These are phyloP conservation scores for Closterium sp. DNA, from an alignment of 139 green algal genomes.

Conservation along the genomic window DNA sequence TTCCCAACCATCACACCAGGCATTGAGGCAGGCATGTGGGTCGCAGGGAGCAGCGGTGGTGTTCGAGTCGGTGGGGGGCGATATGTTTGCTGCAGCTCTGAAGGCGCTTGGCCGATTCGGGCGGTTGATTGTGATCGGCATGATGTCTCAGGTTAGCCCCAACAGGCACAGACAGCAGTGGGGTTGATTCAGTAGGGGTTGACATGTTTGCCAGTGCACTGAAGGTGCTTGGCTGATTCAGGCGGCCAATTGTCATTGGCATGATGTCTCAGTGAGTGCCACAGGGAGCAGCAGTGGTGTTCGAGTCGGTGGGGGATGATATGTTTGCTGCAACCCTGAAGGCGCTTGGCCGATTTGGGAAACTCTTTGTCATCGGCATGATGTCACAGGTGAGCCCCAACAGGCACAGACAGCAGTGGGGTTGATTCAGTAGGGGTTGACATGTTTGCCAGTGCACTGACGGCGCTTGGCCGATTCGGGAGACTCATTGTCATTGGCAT, in stretches of 20 bases:
- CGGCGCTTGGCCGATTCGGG: too few relatives aligned
- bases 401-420: too few relatives aligned
- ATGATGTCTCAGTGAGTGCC: constrained; percentile 54
- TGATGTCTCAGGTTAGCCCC: constrained; percentile 57
- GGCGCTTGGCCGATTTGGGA: constrained; percentile 58
- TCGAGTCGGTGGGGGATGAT: constrained; percentile 67
- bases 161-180: too few relatives aligned
- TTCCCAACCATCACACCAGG: too few relatives aligned
- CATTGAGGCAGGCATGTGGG: constrained; percentile 63
- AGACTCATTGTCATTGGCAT: too few relatives aligned
- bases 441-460: too few relatives aligned
- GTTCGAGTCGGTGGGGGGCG: constrained; percentile 68
- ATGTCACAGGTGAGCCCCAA: constrained; percentile 57
- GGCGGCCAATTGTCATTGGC: constrained; percentile 43
- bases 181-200: constrained; percentile 70
- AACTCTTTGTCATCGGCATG: constrained; percentile 50
- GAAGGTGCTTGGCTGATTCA: constrained; percentile 59
- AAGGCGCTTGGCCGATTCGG: constrained; percentile 61
- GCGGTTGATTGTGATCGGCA: constrained; percentile 47
- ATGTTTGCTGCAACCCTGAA: constrained; percentile 74
- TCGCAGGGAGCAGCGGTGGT: constrained; percentile 65
- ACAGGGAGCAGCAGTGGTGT: constrained; percentile 68
- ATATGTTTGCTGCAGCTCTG: constrained; percentile 71
- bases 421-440: too few relatives aligned
- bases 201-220: constrained; percentile 71